phyloP scores from a whole-genome alignment of 2,329 filamentous ascomycete species.

The Zasmidium angulare region DNA sequence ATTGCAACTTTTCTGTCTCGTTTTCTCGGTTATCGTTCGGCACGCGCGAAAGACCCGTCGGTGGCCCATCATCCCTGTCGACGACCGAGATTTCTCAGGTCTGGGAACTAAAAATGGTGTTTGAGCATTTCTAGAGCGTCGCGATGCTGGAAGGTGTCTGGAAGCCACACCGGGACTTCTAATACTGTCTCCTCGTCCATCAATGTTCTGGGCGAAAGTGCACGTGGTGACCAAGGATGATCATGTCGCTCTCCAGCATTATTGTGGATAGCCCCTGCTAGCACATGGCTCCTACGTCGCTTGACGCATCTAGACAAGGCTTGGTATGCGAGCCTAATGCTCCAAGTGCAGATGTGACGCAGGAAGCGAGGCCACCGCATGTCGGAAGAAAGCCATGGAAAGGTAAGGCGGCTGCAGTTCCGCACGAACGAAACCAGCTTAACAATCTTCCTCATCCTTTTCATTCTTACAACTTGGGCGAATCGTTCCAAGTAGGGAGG shows the following conservation, averaged over 20 bases:
- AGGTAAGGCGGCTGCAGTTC: not conserved
- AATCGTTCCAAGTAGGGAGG: not conserved
- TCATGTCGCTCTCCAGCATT: not conserved
- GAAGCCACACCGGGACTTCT: not conserved
- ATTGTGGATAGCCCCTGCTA: conserved; percentile 8
- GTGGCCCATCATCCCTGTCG: conserved; percentile 1
- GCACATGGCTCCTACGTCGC: conserved; percentile 1
- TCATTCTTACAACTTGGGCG: too few species aligned
- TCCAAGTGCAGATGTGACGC: conserved; percentile 2
- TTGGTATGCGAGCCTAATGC: conserved; percentile 6
- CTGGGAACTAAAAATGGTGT: not conserved
- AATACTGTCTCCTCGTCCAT: not conserved
- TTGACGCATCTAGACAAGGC: not conserved
- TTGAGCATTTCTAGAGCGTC: not conserved
- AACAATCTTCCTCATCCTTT: too few species aligned
- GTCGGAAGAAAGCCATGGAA: not conserved
- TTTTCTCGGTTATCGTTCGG: conserved; percentile 10
- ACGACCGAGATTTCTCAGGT: not conserved
- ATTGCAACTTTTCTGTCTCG: not conserved
- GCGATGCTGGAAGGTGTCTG: not conserved
- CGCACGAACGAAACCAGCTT: not conserved
- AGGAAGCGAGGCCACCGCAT: not conserved
- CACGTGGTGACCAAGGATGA: not conserved
- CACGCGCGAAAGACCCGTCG: not conserved
- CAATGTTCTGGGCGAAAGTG: not conserved